A percentile compares a stretch with the other conserved stretches of the same genome.
Evolutionary conservation across 2,329 filamentous ascomycete species (phyloP).

Genomic region (Xylariales sp.): DNA sequence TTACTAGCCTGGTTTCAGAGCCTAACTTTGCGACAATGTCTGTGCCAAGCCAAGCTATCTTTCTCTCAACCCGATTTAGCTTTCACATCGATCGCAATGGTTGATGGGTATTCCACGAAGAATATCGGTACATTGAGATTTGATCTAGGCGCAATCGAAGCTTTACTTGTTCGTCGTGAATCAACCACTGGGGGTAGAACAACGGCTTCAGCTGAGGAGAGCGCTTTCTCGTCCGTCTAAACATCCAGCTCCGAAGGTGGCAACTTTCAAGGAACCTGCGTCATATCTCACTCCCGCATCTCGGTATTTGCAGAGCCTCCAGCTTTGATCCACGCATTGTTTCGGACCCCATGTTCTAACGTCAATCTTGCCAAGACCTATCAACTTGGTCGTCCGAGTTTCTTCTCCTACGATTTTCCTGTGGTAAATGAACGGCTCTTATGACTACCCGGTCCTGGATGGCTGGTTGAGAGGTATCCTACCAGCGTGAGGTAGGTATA

Average conservation of each 20-base stretch:
- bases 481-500: neutral
- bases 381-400: neutral
- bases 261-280: too few species aligned
- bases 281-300: too few species aligned
- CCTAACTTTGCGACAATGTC: constrained; percentile 8
- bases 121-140: too few species aligned
- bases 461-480: neutral
- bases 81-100: too few species aligned
- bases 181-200: too few species aligned
- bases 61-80: neutral
- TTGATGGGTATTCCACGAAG: too few species aligned
- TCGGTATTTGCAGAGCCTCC: neutral
- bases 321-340: constrained; percentile 4
- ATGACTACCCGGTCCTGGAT: neutral
- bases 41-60: constrained; percentile 10
- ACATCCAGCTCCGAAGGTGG: too few species aligned
- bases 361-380: constrained; percentile 13
- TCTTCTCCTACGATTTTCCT: neutral
- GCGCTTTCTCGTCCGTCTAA: too few species aligned
- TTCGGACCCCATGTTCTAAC: constrained; percentile 12
- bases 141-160: too few species aligned
- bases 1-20: constrained; percentile 9
- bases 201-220: too few species aligned
- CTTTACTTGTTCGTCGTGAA: too few species aligned
- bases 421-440: neutral